Conservation (phyloP, 257 asterid genomes). For the Plectranthus barbatus region DNA sequence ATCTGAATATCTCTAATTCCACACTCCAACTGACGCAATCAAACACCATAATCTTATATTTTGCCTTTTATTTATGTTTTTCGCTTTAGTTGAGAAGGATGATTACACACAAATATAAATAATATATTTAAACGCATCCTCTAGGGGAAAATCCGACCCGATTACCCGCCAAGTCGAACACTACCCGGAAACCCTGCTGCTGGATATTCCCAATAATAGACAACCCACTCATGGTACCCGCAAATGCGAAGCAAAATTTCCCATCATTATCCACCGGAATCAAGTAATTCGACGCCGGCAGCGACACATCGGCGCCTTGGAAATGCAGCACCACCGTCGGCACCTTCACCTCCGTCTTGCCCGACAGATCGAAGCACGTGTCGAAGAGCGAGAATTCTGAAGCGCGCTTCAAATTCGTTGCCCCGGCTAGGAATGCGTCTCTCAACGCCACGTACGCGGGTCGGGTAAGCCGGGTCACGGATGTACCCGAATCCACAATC, state of each 20-base stretch:
- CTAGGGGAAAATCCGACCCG: conserved; percentile 57
- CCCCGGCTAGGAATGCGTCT: conserved; percentile 56
- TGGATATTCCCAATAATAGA: conserved; percentile 57
- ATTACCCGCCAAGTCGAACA: conserved; percentile 43
- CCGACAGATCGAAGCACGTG: conserved; percentile 75
- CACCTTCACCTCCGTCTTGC: conserved; percentile 72
- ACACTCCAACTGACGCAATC: background rate
- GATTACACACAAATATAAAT: background rate
- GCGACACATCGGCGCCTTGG: conserved; percentile 61
- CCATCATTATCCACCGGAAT: conserved; percentile 75
- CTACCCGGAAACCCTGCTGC: conserved; percentile 68
- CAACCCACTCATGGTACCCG: conserved; percentile 64
- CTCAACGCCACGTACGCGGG: conserved; percentile 68
- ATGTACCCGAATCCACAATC: conserved; percentile 83
- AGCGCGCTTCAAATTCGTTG: conserved; percentile 35
- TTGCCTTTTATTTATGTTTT: background rate
- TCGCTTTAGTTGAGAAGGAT: background rate
- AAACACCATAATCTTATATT: background rate
- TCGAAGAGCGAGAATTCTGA: conserved; percentile 62
- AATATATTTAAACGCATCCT: conserved; percentile 27
- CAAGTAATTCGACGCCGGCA: conserved; percentile 86
- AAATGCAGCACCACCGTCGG: conserved; percentile 87
- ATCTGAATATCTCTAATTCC: no score
- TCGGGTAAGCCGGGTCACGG: conserved; percentile 67
- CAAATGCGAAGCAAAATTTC: conserved; percentile 85